Conservation (phyloP, 73 alveolate species). For the Paramecium pentaurelia region DNA sequence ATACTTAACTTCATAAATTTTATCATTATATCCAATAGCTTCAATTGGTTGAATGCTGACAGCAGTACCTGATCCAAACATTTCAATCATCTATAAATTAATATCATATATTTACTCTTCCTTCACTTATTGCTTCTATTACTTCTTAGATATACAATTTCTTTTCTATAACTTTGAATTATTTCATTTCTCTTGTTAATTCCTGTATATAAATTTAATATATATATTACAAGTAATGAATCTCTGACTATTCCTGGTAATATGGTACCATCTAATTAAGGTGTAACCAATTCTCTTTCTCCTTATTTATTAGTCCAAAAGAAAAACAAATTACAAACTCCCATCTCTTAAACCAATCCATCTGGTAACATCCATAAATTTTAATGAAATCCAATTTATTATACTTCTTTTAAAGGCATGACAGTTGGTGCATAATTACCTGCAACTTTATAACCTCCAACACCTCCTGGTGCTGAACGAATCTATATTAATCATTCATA, state of each 20-base stretch:
- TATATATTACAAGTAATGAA: conserved; percentile 55
- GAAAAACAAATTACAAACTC: conserved; percentile 61
- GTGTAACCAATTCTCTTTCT: conserved; percentile 72
- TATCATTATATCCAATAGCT: conserved; percentile 59
- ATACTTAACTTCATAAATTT: conserved; percentile 25
- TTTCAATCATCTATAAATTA: conserved; percentile 61
- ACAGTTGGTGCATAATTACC: conserved; percentile 85
- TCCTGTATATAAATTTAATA: neutral
- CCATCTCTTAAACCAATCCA: conserved; percentile 53
- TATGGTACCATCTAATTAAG: conserved; percentile 76
- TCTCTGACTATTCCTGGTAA: conserved; percentile 78
- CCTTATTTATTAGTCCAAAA: conserved; percentile 66
- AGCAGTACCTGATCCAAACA: conserved; percentile 89
- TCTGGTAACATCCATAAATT: conserved; percentile 76
- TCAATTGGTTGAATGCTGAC: conserved; percentile 77
- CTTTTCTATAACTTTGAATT: conserved; percentile 71
- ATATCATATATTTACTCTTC: conserved; percentile 57
- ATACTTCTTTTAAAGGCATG: conserved; percentile 64
- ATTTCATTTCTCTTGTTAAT: conserved; percentile 57
- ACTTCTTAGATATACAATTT: conserved; percentile 70
- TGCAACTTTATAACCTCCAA: conserved; percentile 76
- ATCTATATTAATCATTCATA: neutral
- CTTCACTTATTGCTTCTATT: conserved; percentile 67
- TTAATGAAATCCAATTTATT: conserved; percentile 73
- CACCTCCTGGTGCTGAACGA: conserved; percentile 88